phyloP scores from a whole-genome alignment of 139 green algal species.

The Asterochloris erici region DNA sequence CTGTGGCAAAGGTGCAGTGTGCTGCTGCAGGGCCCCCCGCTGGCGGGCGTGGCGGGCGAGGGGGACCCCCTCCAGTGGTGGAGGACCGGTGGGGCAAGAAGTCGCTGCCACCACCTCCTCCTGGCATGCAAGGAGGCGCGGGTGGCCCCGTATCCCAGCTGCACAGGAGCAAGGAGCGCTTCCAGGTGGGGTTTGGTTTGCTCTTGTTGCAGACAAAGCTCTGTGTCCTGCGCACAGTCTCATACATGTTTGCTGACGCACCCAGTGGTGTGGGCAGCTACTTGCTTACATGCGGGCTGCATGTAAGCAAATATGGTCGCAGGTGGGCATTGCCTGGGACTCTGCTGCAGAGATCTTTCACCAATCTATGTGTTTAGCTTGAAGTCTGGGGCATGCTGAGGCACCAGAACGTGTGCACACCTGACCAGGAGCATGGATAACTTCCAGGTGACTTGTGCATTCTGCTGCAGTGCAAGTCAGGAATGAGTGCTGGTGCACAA shows the following conservation, averaged over 20 bases:
- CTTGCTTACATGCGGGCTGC: too few relatives aligned
- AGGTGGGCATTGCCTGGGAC: neutral
- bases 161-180: slow-evolving; percentile 59
- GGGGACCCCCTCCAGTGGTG: slow-evolving; percentile 26
- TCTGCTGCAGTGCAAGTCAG: neutral
- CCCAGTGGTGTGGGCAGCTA: neutral
- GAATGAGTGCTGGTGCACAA: neutral
- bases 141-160: slow-evolving; percentile 29
- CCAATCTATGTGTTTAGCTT: neutral
- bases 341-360: neutral
- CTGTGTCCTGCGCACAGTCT: neutral
- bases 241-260: neutral
- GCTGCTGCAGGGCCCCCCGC: neutral
- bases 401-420: neutral
- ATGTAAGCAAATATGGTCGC: too few relatives aligned
- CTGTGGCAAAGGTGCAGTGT: neutral
- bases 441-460: neutral
- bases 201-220: neutral
- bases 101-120: slow-evolving; percentile 40
- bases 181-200: slow-evolving; percentile 26
- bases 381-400: neutral
- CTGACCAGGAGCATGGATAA: neutral
- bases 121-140: slow-evolving; percentile 26
- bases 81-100: slow-evolving; percentile 52
- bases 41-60: neutral